Evolutionary conservation across 2,329 filamentous ascomycete species (phyloP), one percentile per base, ranked within the genome.

Genomic region (Apiospora malaysiana): DNA sequence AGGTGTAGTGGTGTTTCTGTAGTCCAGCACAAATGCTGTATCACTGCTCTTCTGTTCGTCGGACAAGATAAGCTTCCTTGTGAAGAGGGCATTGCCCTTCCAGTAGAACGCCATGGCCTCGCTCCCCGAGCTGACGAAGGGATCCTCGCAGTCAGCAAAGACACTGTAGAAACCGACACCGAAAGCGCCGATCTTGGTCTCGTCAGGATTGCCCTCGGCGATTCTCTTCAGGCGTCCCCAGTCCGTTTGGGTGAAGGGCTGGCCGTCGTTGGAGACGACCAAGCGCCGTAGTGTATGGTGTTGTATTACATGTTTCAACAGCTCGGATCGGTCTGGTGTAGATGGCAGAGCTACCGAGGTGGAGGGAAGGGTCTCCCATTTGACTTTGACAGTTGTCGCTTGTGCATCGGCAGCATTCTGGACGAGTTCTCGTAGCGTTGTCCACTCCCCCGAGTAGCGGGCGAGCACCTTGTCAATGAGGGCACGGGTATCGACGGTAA

Each of bases 41-140:
- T 95, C 89, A 43, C 85, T 85, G 70, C 87, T 92, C 21, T 86
- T 83, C 77, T 94, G 87, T 32, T 89, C 89, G 65, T 89, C 85
- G 1, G 92, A 90, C 9, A 98, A 83, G 75, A 91, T 90, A 27
- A 96, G 87, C 75, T 94, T 93, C 76, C 95, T 92, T 32, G 97
- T 99, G 80, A 97, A 98, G 1, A 99, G 87, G 6, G 94, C 94
- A 80, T 98, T 98, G n/a, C 93, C 95, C 81, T 98, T 98, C 97
- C 96, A 99, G 84, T 98, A 99, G 79, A 99, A 99, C 0, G 95
- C 95, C 94, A 99, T 98, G 47, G 94, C 95, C 82, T 97, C 92
- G 73, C 88, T 89, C 0, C 96, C 96, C 0, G 95, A 98, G 75
- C 94, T 96, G 74, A 99, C 93, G 78, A 99, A 98, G 0, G 96